phyloP scores from a whole-genome alignment of 176 grass and related monocot genomes.

The Aegilops speltoides region DNA sequence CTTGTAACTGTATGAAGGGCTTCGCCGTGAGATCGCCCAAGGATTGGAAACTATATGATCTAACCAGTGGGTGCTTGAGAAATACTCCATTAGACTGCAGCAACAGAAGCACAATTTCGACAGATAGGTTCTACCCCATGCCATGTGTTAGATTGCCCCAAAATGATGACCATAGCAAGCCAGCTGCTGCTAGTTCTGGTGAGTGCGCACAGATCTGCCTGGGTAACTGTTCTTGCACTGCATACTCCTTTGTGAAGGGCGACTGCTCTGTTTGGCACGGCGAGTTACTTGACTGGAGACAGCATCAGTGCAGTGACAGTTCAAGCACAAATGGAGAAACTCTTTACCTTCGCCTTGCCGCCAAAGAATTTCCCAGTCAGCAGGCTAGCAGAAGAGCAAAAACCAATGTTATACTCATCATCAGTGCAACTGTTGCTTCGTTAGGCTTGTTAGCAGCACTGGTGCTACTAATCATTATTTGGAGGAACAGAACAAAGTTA shows the following conservation, averaged over 20 bases:
- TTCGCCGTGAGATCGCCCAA: constrained; percentile 11
- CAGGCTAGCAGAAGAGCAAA: constrained; percentile 5
- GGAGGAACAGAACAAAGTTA: constrained; percentile 11
- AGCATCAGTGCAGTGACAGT: neutral
- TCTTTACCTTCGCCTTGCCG: constrained; percentile 51
- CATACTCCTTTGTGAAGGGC: constrained; percentile 27
- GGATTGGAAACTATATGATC: constrained; percentile 35
- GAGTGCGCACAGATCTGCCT: constrained; percentile 41
- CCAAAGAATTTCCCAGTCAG: constrained; percentile 31
- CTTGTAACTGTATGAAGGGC: constrained; percentile 50
- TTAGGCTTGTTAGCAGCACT: constrained; percentile 5
- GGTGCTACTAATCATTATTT: neutral
- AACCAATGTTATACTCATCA: neutral
- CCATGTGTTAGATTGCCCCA: constrained; percentile 8
- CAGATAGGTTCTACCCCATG: constrained; percentile 51
- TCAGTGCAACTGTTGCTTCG: neutral
- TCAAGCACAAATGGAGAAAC: constrained; percentile 10
- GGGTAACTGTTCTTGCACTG: constrained; percentile 53
- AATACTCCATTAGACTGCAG: constrained; percentile 34
- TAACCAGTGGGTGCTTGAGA: constrained; percentile 40
- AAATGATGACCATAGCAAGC: neutral
- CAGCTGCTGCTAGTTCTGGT: neutral
- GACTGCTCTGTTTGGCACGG: constrained; percentile 43
- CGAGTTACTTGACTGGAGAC: constrained; percentile 42
- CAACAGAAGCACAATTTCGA: neutral